Base-by-base conservation (phyloP, 805 yeast genomes). In the Zygosaccharomyces bisporus region DNA sequence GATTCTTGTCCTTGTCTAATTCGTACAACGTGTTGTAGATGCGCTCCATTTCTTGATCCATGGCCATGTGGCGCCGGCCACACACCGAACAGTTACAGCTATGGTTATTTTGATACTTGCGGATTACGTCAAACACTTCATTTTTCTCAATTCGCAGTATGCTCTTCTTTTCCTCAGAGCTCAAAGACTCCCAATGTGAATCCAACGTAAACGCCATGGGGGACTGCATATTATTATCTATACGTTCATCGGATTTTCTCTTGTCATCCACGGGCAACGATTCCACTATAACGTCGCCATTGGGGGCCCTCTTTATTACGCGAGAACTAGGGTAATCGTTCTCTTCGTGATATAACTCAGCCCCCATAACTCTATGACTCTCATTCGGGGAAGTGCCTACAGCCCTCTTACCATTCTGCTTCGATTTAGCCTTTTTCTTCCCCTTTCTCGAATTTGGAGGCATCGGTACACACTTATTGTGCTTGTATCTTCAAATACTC, bases 271-370 rank as follows among this genome's bases (percentile, higher is more conserved):
- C 57, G 33, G 49, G 55, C 39, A 64, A 53, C 25, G 66, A 60
- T 54, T 84, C 83, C 18, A 86, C 88, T 39, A 85, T 76, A 4
- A 86, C 84, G 53, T 83, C 86, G 6, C 95, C 95, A 59, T 85
- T 83, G 3, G 81, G 75, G 3, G 77, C 84, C 53, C 81, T 80
- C 52, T 78, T 82, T 36, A 84, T 79, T 4, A 84, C 80, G 45
- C 93, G 64, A 6, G 89, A 81, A 10, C 76, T 73, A 2, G 93
- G 93, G 56, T 84, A 84, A 12, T 81, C 87, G 27, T 76, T 73
- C 31, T 73, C 70, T 10, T 81, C 78, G 53, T 80, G 71, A 55
- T 73, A 74, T 19, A 80, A 53, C 37, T 78, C 72, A 2, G 77
- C 79, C 34, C 74, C 53, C 44, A 57, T 35, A 4, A 50, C 41